These are phyloP conservation scores for Sugiyamaella americana DNA, from an alignment of 805 yeast genomes.

Conservation along the genomic window DNA sequence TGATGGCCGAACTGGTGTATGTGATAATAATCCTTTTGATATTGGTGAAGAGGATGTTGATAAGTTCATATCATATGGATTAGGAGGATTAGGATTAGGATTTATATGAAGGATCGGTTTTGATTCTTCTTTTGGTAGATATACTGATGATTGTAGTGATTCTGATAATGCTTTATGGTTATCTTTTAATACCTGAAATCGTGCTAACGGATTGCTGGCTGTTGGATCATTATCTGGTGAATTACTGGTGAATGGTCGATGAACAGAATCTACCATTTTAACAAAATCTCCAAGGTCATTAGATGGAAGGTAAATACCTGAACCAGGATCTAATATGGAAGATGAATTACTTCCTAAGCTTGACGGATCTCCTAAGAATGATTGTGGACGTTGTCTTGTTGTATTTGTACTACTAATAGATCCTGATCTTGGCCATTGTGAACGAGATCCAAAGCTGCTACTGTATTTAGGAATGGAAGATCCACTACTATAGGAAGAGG, in stretches of 20 bases:
- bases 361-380: slow-evolving; percentile 31
- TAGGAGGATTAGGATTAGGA: slow-evolving; percentile 2
- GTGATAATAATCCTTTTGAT: slow-evolving; percentile 17
- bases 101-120: no score
- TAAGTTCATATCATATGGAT: neutral
- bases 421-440: slow-evolving; percentile 22
- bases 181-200: slow-evolving; percentile 31
- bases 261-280: slow-evolving; percentile 60
- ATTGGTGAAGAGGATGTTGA: slow-evolving; percentile 9
- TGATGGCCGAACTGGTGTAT: slow-evolving; percentile 33
- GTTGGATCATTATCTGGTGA: neutral
- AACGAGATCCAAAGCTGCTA: slow-evolving; percentile 34
- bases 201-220: slow-evolving; percentile 24
- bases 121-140: slow-evolving; percentile 9
- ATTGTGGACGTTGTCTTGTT: slow-evolving; percentile 48
- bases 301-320: slow-evolving; percentile 44
- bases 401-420: slow-evolving; percentile 53
- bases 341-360: slow-evolving; percentile 22
- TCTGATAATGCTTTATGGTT: slow-evolving; percentile 33
- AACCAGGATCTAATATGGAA: slow-evolving; percentile 30
- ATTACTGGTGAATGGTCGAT: slow-evolving; percentile 13
- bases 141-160: slow-evolving; percentile 28
- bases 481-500: slow-evolving; percentile 29
- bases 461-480: slow-evolving; percentile 23
- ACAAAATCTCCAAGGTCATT: slow-evolving; percentile 58